Base-by-base conservation (phyloP, 2,329 filamentous ascomycete genomes). In the Albophoma yamanashiensis region DNA sequence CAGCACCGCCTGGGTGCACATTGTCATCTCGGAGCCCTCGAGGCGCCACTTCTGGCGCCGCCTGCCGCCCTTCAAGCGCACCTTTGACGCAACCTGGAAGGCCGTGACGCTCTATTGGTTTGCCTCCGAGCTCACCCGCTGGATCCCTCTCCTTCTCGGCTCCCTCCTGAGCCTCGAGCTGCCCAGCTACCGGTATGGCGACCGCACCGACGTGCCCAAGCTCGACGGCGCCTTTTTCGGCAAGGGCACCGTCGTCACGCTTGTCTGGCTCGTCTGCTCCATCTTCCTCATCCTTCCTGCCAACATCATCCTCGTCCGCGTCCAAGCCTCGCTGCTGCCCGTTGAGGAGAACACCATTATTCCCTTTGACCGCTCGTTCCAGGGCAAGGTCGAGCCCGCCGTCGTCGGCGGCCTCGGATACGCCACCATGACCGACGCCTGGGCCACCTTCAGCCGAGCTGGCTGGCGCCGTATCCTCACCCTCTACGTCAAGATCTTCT, bases 331-430 rank as follows among this genome's bases (percentile, higher is more conserved):
- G 56, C 85, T 96, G 66, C 84, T 97, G 3, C 84, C 91, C 0
- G 87, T 91, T 61, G 86, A 90, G 22, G 83, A 92, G 65, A 88
- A 95, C 75, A 86, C 90, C 34, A 89, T 97, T 64, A 87, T 97
- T 42, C 88, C 91, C 39, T 96, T 97, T 68, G 93, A 97, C 78
- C 89, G 92, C 64, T 88, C 87, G 38, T 95, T 95, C 69, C 84
- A 82, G 64, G 90, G 90, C 66, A 88, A 86, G 70, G 84, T 93
- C 36, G 84, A 88, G 64, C 86, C 89, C n/a, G 82, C 84, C 62
- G 81, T 91, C 57, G 78, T 91, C n/a, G 87, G 85, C 61, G 90
- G 89, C 59, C 83, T 80, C 64, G 89, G 90, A 65, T 86, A 84
- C 65, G 80, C 90, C 63, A 83, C 88, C 47, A 82, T 93, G 68